Base-by-base conservation (phyloP, 2,329 filamentous ascomycete species). In the Whalleya microplaca region DNA sequence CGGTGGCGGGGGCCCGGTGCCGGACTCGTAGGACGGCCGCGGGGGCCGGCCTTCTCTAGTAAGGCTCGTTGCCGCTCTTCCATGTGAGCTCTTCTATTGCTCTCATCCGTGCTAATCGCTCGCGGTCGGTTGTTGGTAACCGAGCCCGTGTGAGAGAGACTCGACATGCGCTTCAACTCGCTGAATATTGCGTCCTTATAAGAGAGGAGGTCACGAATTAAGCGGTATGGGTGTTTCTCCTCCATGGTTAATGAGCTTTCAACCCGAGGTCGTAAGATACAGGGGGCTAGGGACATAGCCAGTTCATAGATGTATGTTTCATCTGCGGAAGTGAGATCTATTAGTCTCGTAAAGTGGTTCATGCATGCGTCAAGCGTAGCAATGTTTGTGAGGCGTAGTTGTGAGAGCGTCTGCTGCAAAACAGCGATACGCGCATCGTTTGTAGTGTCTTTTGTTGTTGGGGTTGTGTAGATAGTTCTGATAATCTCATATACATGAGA, bases 401-500 rank as follows among this genome's bases (percentile, higher is more conserved):
- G 93, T 41, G 93, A 94, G 53, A 99, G 87, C 0, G 95, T 98
- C 67, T 95, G 96, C 74, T 99, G 95, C 32, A 99, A 84, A 58
- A 98, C 92, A 52, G 92, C 89, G 62, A 99, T 84, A 51, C 95
- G 90, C 12, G 91, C 87, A 49, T 87, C 82, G 66, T 96, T 91
- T 2, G 87, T 86, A 16, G 85, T 84, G 55, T 96, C 91, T 42
- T 89, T 84, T 45, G 89, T 84, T 45, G 89, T 82, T 12, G 92
- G 88, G 14, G 90, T 92, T 45, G 87, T 88, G 78, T 99, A 99
- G 63, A 99, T 96, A 1, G 92, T 98, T 77, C 96, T 93, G 72
- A 99, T 88, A 70, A 99, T 98, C 77, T 99, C 96, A 74, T 99
- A 99, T 56, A 99, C 92, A 72, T 98, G 94, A 41, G 92, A 96